Evolutionary conservation across 306 rosid species (phyloP), one percentile per base, ranked within the genome.

Genomic region (Erythrophleum fordii): DNA sequence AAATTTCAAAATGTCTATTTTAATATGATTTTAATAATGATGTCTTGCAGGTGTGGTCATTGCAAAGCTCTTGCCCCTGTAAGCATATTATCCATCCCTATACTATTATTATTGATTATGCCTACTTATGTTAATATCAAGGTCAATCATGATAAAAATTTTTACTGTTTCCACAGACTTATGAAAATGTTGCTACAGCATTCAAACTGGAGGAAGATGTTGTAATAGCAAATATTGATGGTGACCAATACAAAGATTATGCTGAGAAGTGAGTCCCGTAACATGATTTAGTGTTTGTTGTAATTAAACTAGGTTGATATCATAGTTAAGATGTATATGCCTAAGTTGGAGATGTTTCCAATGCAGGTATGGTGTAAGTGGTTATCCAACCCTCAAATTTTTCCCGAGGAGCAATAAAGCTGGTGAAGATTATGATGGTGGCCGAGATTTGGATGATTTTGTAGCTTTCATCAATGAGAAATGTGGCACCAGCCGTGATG

Each of bases 31-130:
- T 28, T 39, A 66, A 13, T 58, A 28, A 70, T 31, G 52, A 44
- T 74, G 22, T 72, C 39, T 91, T 83, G 48, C 81, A 95, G 99
- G 99, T 95, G 99, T 77, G 94, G 97, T 81, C 99, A 95, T 77
- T 95, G 99, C 92, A 91, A 95, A 85, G 78, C 85, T 77, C 96
- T 95, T 85, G 97, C 98, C 82, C 86, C 95, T 45, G 98, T 95
- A 90, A 89, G 96, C n/a, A 77, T 59, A 8, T 67, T 83, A 39
- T 70, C 16, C 31, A 46, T 73, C 48, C 83, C 69, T 68, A 29
- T 41, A 44, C 23, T 77, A 48, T 81, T 72, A 23, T 11, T 13
- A 45, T 80, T 53, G 55, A 62, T 46, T 72, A 55, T 34, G 6
- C 70, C 52, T 83, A 12, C 72, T 31, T 52, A 76, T 65, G 62